Conservation (phyloP, 2,329 filamentous ascomycete species). For the Colletotrichum sp. region DNA sequence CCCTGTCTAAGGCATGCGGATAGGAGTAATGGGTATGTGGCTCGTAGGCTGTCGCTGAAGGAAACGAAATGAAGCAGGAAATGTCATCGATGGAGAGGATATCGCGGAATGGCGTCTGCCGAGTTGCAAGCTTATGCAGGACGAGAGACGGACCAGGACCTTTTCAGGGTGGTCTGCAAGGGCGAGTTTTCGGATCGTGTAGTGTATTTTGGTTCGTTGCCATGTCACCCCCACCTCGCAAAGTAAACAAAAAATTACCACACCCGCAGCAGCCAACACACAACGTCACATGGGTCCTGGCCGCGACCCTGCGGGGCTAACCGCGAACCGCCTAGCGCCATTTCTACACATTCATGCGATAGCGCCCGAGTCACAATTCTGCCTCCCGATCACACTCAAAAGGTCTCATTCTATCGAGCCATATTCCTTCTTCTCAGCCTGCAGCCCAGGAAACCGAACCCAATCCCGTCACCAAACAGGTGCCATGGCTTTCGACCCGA, state of each 20-base stretch:
- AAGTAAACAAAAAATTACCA: conserved; percentile 23
- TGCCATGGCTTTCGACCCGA: conserved; percentile 39
- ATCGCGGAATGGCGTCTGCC: not conserved
- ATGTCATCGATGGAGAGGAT: not conserved
- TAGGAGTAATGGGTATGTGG: not conserved
- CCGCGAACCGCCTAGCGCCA: conserved; percentile 2
- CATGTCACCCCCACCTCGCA: conserved; percentile 21
- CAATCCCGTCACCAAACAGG: not conserved
- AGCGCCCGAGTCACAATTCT: conserved; percentile 5
- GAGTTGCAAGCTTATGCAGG: conserved; percentile 15
- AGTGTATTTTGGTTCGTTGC: conserved; percentile 20
- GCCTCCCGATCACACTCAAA: not conserved
- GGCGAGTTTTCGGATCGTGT: conserved; percentile 6
- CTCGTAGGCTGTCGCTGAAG: conserved; percentile 4
- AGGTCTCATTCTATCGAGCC: not conserved
- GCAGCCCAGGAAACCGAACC: conserved; percentile 11
- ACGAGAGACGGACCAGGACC: conserved; percentile 10
- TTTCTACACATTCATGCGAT: conserved; percentile 9
- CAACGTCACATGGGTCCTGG: conserved; percentile 8
- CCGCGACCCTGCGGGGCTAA: conserved; percentile 6
- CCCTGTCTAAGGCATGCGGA: conserved; percentile 6
- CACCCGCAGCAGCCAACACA: conserved; percentile 7
- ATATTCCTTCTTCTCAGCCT: not conserved
- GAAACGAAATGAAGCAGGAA: not conserved
- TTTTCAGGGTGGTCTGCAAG: conserved; percentile 17